Evolutionary conservation across 495 filamentous ascomycete genomes (phyloP), one percentile per base, ranked within the genome.

Genomic region (Daldinia childiae): DNA sequence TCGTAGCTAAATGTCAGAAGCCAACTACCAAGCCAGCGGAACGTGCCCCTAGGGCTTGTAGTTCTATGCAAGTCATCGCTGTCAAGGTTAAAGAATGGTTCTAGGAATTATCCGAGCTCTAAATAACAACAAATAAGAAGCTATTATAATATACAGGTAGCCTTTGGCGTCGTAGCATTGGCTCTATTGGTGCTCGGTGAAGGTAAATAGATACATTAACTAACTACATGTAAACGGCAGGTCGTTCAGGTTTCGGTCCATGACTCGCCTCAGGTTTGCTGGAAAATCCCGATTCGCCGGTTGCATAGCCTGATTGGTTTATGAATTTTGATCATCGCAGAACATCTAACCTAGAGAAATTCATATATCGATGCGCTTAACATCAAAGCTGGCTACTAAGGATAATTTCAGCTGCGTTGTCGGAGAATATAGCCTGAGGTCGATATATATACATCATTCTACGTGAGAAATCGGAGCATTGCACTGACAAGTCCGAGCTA

Each of bases 11-110:
- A 56, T 34, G 26, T 41, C 39, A 54, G 6, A 51, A 52, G 55
- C 52, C 48, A 48, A 38, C 62, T 73, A 68, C 64, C 64, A 65
- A 65, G 38, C 32, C 65, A 38, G 60, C 57, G 65, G 70, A 34
- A 73, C 50, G 61, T 61, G 54, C 50, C 57, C 57, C 67, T 54
- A 62, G 41, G 62, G 58, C 60, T 50, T 34, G 51, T 73, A 68
- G 65, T 57, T 32, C 68, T 29, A 65, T 65, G 64, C 64, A 59
- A 68, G 63, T 65, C 64, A 68, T 65, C 56, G 60, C 39, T 68
- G 61, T 68, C 65, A 68, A 43, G 8, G 50, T 27, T 48, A 52
- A 57, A 57, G 41, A 63, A 62, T 27, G 41, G 39, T 38, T 48
- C 29, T 48, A 48, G 39, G 41, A 64, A 54, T 30, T 54, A 26